Percentiles rank a stretch among this genome's conserved stretches.
phyloP scores from a whole-genome alignment of 73 alveolate species.

The Tetrahymena borealis region DNA sequence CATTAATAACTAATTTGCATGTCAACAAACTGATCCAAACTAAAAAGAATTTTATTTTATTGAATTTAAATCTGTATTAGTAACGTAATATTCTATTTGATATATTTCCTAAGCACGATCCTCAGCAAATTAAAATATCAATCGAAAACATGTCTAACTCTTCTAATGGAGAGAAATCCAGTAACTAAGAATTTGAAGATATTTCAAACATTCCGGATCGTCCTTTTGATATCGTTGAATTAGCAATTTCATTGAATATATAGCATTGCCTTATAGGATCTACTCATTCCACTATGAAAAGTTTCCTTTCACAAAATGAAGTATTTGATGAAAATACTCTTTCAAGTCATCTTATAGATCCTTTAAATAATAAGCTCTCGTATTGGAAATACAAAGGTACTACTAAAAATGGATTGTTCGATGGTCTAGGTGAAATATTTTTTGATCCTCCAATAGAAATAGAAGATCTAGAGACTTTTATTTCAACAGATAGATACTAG shows the following conservation, averaged over 20 bases:
- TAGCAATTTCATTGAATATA: neutral
- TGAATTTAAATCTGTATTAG: neutral
- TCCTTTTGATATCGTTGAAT: neutral
- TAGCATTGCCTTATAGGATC: neutral
- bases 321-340: neutral
- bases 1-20: neutral
- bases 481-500: neutral
- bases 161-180: no score
- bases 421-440: neutral
- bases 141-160: no score
- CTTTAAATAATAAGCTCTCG: neutral
- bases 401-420: neutral
- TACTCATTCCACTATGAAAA: neutral
- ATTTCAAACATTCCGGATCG: neutral
- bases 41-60: neutral
- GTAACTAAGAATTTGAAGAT: no score
- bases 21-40: neutral
- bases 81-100: neutral
- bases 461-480: neutral
- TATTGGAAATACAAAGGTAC: neutral
- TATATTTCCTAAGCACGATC: neutral
- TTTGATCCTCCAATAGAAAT: neutral
- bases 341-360: neutral
- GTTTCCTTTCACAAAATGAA: neutral
- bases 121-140: neutral